A percentile compares a stretch with the other conserved stretches of the same genome.
Evolutionary conservation across 176 grass and related monocot genomes (phyloP).

Genomic region (Puccinellia tenuiflora): DNA sequence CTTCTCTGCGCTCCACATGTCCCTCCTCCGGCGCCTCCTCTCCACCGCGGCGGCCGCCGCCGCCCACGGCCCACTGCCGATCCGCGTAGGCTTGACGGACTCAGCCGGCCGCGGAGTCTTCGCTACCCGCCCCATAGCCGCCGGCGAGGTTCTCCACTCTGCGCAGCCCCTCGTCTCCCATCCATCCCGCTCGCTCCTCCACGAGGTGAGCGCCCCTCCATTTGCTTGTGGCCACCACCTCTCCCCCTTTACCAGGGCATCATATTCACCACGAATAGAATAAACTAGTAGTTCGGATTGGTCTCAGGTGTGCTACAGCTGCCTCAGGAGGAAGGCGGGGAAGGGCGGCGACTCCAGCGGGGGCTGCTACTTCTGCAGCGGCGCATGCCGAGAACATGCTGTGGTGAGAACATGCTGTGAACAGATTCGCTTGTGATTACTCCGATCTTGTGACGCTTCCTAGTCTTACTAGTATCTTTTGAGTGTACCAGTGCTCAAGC

Average conservation of each 20-base stretch:
- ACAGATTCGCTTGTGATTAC: neutral
- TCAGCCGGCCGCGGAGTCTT: constrained; percentile 72
- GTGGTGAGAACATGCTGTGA: constrained; percentile 29
- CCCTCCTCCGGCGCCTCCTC: constrained; percentile 23
- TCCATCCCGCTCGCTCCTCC: constrained; percentile 47
- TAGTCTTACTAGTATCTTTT: neutral
- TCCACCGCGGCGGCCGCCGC: neutral
- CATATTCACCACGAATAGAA: neutral
- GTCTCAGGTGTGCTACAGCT: constrained; percentile 75
- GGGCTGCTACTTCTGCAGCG: constrained; percentile 57
- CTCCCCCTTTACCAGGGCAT: neutral
- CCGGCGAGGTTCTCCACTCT: constrained; percentile 69
- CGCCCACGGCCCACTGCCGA: constrained; percentile 40
- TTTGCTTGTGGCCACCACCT: neutral
- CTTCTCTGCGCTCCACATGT: neutral
- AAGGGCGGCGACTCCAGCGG: neutral
- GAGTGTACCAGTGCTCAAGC: neutral
- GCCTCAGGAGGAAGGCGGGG: constrained; percentile 57
- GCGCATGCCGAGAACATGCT: constrained; percentile 52
- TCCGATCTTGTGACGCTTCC: neutral
- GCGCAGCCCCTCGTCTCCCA: constrained; percentile 61
- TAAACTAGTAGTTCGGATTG: neutral
- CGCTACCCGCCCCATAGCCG: constrained; percentile 46
- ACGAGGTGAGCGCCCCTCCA: constrained; percentile 40
- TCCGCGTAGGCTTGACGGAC: constrained; percentile 54